A percentile compares a stretch with the other conserved stretches of the same genome.
phyloP scores from a whole-genome alignment of 2,329 filamentous ascomycete genomes.

The Penicillium sp. region DNA sequence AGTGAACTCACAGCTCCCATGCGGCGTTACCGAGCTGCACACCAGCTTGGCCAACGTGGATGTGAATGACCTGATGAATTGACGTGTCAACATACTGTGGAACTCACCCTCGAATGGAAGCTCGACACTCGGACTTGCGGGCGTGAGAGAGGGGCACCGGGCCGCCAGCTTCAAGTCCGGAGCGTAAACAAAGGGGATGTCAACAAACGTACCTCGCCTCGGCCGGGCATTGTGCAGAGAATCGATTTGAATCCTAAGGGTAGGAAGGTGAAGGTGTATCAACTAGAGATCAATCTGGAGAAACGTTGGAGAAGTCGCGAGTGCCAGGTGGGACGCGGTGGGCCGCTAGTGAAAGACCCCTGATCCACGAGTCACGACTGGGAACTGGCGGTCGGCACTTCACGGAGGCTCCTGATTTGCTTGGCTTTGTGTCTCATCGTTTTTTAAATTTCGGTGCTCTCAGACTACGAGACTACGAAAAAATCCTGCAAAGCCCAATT shows the following conservation, averaged over 20 bases:
- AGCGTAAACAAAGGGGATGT: slow-evolving; percentile 15
- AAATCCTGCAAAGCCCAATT: too few species aligned
- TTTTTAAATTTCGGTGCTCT: not conserved
- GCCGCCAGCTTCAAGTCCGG: slow-evolving; percentile 1
- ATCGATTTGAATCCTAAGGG: not conserved
- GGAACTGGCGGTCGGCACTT: not conserved
- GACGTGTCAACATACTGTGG: slow-evolving; percentile 8
- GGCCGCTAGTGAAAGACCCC: not conserved
- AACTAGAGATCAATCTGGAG: not conserved
- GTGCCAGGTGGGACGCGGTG: not conserved
- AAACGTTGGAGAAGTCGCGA: not conserved
- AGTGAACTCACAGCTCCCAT: slow-evolving; percentile 62
- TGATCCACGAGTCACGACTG: not conserved
- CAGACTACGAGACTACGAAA: too few species aligned
- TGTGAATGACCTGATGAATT: slow-evolving; percentile 57
- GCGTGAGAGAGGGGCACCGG: slow-evolving; percentile 18
- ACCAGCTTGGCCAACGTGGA: slow-evolving; percentile 68
- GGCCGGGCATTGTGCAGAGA: slow-evolving; percentile 25
- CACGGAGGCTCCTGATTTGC: not conserved
- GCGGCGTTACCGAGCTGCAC: slow-evolving; percentile 66
- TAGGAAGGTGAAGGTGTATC: not conserved
- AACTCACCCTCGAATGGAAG: not conserved
- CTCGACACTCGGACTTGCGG: slow-evolving; percentile 3
- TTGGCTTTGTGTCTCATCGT: not conserved
- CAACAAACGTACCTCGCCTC: slow-evolving; percentile 35